These are phyloP conservation scores for Teratosphaeria destructans DNA, from an alignment of 2,329 filamentous ascomycete genomes.

Conservation along the genomic window DNA sequence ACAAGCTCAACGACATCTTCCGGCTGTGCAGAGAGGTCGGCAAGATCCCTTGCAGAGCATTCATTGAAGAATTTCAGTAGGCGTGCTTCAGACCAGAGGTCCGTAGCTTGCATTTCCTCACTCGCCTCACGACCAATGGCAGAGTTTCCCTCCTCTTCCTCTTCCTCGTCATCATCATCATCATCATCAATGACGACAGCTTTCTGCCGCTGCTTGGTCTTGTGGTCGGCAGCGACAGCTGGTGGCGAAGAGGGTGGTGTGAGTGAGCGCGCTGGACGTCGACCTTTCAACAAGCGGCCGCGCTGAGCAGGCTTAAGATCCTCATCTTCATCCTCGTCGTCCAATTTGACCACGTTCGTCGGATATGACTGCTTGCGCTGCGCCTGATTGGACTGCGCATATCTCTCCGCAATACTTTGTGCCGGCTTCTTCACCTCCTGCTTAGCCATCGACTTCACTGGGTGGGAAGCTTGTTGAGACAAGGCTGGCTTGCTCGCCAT, in stretches of 20 bases:
- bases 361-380: conserved; percentile 13
- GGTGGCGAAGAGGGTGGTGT: conserved; percentile 27
- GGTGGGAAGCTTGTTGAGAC: conserved; percentile 11
- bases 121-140: conserved; percentile 10
- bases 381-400: conserved; percentile 9
- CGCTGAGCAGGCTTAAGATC: conserved; percentile 11
- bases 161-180: conserved; percentile 9
- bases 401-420: conserved; percentile 42
- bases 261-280: conserved; percentile 27
- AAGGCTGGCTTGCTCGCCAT: conserved; percentile 5
- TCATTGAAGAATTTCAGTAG: conserved; percentile 77
- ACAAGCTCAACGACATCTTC: conserved; percentile 59
- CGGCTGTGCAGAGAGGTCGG: conserved; percentile 69
- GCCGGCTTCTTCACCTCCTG: conserved; percentile 45
- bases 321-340: conserved; percentile 17
- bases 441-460: conserved; percentile 37
- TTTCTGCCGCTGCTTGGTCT: conserved; percentile 8
- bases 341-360: conserved; percentile 5
- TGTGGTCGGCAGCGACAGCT: conserved; percentile 2
- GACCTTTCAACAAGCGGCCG: conserved; percentile 40
- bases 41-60: conserved; percentile 63
- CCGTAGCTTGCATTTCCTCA: conserved; percentile 7
- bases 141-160: conserved; percentile 16
- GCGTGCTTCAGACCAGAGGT: conserved; percentile 16
- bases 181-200: conserved; percentile 29